Evolutionary conservation across 352 stramenopile species (phyloP).

Genomic region (Phytopythium kandeliae): DNA sequence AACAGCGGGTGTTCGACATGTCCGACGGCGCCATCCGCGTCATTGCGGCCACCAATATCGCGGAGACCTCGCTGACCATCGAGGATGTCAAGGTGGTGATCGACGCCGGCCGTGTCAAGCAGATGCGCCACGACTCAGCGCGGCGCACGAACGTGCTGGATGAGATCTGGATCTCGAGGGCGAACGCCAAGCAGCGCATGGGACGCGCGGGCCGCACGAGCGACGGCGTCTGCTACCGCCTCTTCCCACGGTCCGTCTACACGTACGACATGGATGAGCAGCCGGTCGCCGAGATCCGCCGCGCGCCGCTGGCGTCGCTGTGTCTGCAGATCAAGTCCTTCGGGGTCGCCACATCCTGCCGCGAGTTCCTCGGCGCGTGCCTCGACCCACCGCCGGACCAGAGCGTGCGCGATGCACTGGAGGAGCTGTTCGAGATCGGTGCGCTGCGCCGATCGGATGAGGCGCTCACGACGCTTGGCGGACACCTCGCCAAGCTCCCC

Average conservation of each 20-base stretch:
- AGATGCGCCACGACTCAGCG: slow-evolving; percentile 78
- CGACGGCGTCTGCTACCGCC: slow-evolving; percentile 84
- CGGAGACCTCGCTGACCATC: slow-evolving; percentile 96
- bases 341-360: slow-evolving; percentile 53
- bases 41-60: slow-evolving; percentile 97
- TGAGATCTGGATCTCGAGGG: slow-evolving; percentile 88
- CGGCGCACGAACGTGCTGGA: slow-evolving; percentile 85
- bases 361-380: slow-evolving; percentile 87
- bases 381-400: slow-evolving; percentile 89
- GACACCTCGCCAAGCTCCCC: slow-evolving; percentile 91
- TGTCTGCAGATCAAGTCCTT: slow-evolving; percentile 95
- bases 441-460: slow-evolving; percentile 62
- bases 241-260: slow-evolving; percentile 83
- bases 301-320: slow-evolving; percentile 93
- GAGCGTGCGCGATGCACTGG: slow-evolving; percentile 88
- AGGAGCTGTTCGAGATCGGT: slow-evolving; percentile 87
- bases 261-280: slow-evolving; percentile 68
- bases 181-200: slow-evolving; percentile 86
- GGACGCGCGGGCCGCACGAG: slow-evolving; percentile 92
- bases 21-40: slow-evolving; percentile 76
- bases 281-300: slow-evolving; percentile 92
- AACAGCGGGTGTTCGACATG: slow-evolving; percentile 91
- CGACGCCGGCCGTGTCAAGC: slow-evolving; percentile 94
- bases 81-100: slow-evolving; percentile 94
- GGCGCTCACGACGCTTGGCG: slow-evolving; percentile 91